These are phyloP conservation scores for Physcomitrium patens DNA, from an alignment of 225 moss, liverwort and hornwort species.

Conservation along the genomic window DNA sequence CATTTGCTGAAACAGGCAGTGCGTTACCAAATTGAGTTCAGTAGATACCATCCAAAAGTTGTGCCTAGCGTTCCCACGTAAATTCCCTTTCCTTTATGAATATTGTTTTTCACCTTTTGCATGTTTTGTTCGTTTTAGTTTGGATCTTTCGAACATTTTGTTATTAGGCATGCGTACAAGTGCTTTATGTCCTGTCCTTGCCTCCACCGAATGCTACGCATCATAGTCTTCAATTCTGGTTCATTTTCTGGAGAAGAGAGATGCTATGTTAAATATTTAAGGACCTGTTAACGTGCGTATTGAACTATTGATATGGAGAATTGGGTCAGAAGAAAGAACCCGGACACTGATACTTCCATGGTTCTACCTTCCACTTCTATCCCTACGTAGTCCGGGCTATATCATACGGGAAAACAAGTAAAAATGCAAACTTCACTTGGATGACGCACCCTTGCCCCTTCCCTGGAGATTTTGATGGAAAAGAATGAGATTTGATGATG, in stretches of 20 bases:
- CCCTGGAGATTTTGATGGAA: constrained; percentile 44
- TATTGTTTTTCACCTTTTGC: not conserved
- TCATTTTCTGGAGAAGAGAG: not conserved
- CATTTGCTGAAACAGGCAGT: constrained; percentile 92
- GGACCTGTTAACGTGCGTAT: not conserved
- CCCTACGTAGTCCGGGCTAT: not conserved
- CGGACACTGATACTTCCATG: not conserved
- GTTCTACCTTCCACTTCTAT: not conserved
- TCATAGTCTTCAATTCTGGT: too few species aligned
- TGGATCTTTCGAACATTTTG: not conserved
- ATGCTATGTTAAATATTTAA: not conserved
- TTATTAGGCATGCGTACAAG: not conserved
- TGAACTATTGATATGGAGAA: not conserved
- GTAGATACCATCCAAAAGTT: constrained; percentile 98
- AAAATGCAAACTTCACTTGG: not conserved
- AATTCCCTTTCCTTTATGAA: constrained; percentile 16
- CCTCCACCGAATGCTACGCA: not conserved
- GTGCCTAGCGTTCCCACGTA: constrained; percentile 95
- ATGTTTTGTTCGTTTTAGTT: constrained; percentile 21
- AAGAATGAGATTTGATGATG: constrained; percentile 43
- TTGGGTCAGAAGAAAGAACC: not conserved
- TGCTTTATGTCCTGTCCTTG: not conserved
- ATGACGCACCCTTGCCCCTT: constrained; percentile 9
- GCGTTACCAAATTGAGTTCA: constrained; percentile 94
- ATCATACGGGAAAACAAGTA: not conserved